Percentiles rank a stretch among this genome's conserved stretches.
phyloP scores from a whole-genome alignment of 257 asterid species.

The Nicotiana attenuata region DNA sequence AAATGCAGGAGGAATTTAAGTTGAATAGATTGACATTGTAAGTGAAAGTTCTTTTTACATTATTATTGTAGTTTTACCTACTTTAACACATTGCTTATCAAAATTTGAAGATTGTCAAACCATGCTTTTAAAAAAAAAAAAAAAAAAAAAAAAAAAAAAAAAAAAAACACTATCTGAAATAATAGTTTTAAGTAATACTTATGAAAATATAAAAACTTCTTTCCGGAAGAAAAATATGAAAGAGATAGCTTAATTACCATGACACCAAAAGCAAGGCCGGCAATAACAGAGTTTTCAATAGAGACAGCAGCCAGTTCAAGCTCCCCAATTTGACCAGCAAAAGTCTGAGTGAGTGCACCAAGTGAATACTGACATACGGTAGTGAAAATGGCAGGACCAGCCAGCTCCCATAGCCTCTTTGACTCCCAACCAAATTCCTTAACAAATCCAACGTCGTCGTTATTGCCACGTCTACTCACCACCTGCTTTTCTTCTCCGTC shows the following conservation, averaged over 20 bases:
- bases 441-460: neutral
- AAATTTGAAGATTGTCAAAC: neutral
- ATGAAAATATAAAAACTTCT: too few species aligned
- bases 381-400: conserved; percentile 72
- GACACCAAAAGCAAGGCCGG: conserved; percentile 68
- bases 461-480: too few species aligned
- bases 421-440: conserved; percentile 37
- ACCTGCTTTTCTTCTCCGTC: neutral
- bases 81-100: neutral
- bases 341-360: conserved; percentile 68
- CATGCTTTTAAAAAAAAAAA: too few species aligned
- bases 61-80: too few species aligned
- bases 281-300: conserved; percentile 73
- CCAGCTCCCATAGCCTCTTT: conserved; percentile 55
- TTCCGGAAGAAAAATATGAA: too few species aligned
- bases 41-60: too few species aligned
- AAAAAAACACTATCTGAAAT: too few species aligned
- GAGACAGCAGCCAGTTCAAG: conserved; percentile 81
- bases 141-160: too few species aligned
- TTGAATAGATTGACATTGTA: neutral
- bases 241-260: conserved; percentile 41
- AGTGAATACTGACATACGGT: conserved; percentile 64
- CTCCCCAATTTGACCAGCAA: conserved; percentile 58
- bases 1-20: too few species aligned
- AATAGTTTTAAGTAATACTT: too few species aligned